Conservation (phyloP, 176 grass and related monocot species). For the Lolium multiflorum region DNA sequence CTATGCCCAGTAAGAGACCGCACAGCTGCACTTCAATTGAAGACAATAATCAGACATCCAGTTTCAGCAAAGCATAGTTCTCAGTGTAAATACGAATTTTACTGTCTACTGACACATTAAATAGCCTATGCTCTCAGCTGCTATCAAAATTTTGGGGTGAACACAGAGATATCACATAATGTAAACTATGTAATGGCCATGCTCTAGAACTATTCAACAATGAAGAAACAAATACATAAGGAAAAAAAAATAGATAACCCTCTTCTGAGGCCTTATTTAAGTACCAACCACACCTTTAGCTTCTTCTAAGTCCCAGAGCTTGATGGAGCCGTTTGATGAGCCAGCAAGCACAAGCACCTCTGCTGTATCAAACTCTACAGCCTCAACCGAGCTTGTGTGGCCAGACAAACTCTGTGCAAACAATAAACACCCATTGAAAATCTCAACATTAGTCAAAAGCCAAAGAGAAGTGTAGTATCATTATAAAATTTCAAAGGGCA, state of each 20-base stretch:
- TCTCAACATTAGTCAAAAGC: slow-evolving; percentile 31
- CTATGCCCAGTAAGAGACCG: slow-evolving; percentile 80
- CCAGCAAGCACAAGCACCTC: slow-evolving; percentile 95
- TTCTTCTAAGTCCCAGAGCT: slow-evolving; percentile 97
- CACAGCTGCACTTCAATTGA: slow-evolving; percentile 78
- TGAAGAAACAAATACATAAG: background rate
- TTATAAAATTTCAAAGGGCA: slow-evolving; percentile 29
- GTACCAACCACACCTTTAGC: slow-evolving; percentile 77
- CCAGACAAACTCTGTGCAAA: slow-evolving; percentile 78
- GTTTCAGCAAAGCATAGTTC: slow-evolving; percentile 20
- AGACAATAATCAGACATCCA: slow-evolving; percentile 46
- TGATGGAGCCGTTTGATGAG: slow-evolving; percentile 88
- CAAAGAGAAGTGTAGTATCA: slow-evolving; percentile 4
- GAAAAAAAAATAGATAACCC: slow-evolving; percentile 11
- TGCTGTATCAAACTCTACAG: slow-evolving; percentile 88
- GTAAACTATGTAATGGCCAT: background rate
- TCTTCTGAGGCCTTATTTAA: slow-evolving; percentile 1
- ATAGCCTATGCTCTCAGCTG: background rate
- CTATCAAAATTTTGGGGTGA: background rate
- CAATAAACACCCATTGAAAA: slow-evolving; percentile 25
- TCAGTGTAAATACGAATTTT: background rate
- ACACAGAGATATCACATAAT: background rate
- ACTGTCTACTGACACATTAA: background rate
- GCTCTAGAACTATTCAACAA: slow-evolving; percentile 6
- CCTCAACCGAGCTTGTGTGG: slow-evolving; percentile 79